Evolutionary conservation across 257 asterid genomes (phyloP), one percentile per base, ranked within the genome.

Genomic region (Solanum medicagineum): DNA sequence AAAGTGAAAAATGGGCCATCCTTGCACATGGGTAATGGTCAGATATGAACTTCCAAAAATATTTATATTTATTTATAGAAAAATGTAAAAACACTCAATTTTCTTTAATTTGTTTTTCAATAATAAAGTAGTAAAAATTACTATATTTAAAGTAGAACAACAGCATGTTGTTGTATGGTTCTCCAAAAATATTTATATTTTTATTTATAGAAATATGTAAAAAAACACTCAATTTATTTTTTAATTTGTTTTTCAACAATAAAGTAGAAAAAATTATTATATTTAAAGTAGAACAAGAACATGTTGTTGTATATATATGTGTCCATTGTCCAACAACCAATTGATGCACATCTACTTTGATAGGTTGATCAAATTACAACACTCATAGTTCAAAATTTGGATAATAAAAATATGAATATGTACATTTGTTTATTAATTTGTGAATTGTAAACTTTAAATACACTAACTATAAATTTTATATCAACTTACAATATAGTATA

Each of bases 11-110:
- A 86, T 87, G 89, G 90, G 90, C 82, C 66, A 87, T 53, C 85
- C 88, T 74, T 15, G 89, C 91, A 87, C 91, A 89, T 89, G 98
- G 95, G 84, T 89, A 47, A 22, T 89, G 92, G 87, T 87, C 84
- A 87, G 89, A 84, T 81, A 69, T 53, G 87, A 82, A 88, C 87
- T 7, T 57, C 26, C 36, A 81, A 87, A 47, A 16, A 20, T 60
- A 20, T 22, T 81, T 86, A 77, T 84, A 70, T 36, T 51, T 47
- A 51, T 51, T 70, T 51, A 26, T 77, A 9, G 11, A 77, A 36
- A 36, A 26, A 26, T 49, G 47, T 51, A 26, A 51, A 49, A 51
- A 24, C 1, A 15, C 26, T 51, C 24, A 15, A 15, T 10, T 16
- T 84, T 71, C 87, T 51, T 77, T 88, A 9, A 36, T 16, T 60